These are phyloP conservation scores for Penicillium sp. DNA, from an alignment of 2,329 filamentous ascomycete species.

Conservation along the genomic window DNA sequence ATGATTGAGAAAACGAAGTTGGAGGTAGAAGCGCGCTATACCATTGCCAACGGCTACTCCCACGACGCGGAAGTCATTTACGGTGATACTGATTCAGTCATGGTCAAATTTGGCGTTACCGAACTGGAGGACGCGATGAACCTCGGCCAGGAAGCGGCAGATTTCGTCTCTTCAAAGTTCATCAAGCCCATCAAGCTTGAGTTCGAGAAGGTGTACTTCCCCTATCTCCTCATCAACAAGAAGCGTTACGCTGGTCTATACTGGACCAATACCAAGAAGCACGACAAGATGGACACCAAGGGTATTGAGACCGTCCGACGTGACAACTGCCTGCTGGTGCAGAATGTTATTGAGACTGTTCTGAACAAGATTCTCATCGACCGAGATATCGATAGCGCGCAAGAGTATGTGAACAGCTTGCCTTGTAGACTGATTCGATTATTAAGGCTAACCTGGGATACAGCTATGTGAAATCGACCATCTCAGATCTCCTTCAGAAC, in stretches of 20 bases:
- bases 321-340: slow-evolving; percentile 94
- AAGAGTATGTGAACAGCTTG: slow-evolving; percentile 68
- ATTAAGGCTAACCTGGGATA: slow-evolving; percentile 38
- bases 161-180: slow-evolving; percentile 88
- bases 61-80: slow-evolving; percentile 98
- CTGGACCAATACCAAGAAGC: slow-evolving; percentile 93
- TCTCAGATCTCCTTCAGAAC: slow-evolving; percentile 93
- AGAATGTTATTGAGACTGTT: slow-evolving; percentile 97
- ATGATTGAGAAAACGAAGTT: slow-evolving; percentile 99
- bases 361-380: slow-evolving; percentile 95
- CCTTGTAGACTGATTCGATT: neutral
- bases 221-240: slow-evolving; percentile 98
- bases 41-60: slow-evolving; percentile 88
- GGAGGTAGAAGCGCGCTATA: slow-evolving; percentile 90
- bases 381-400: slow-evolving; percentile 82
- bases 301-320: slow-evolving; percentile 97
- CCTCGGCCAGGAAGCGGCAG: slow-evolving; percentile 87
- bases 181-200: slow-evolving; percentile 97
- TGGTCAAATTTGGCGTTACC: slow-evolving; percentile 96
- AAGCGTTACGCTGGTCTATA: slow-evolving; percentile 98
- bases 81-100: slow-evolving; percentile 98
- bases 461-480: slow-evolving; percentile 95
- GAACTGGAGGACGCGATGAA: slow-evolving; percentile 90
- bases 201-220: slow-evolving; percentile 99
- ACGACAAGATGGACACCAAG: slow-evolving; percentile 99